These are phyloP conservation scores for Aspergillus panamensis DNA, from an alignment of 495 filamentous ascomycete species.

Conservation along the genomic window DNA sequence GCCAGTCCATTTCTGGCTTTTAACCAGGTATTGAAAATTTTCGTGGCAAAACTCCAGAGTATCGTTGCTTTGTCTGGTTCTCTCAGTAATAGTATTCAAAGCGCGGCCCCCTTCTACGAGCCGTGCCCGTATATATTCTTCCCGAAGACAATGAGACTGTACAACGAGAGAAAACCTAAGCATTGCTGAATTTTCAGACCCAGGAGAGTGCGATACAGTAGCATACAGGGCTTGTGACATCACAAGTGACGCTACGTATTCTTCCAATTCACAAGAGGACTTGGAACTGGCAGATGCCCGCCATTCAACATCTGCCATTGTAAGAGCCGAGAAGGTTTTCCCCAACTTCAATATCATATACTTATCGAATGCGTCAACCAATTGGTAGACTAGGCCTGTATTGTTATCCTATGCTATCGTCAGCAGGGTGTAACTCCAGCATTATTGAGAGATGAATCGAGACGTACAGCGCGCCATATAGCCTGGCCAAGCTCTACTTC, in stretches of 20 bases:
- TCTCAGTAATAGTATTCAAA: constrained; percentile 37
- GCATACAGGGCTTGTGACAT: constrained; percentile 53
- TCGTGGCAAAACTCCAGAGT: constrained; percentile 58
- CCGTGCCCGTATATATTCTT: constrained; percentile 37
- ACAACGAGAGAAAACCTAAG: constrained; percentile 12
- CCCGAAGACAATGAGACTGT: constrained; percentile 30
- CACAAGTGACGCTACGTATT: constrained; percentile 52
- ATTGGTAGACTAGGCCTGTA: constrained; percentile 50
- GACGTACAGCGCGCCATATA: constrained; percentile 59
- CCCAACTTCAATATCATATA: constrained; percentile 44
- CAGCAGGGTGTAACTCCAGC: constrained; percentile 2
- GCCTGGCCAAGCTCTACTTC: constrained; percentile 55
- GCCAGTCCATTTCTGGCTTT: constrained; percentile 41
- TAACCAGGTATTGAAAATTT: constrained; percentile 49
- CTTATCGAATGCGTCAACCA: constrained; percentile 44
- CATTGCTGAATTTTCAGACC: constrained; percentile 10
- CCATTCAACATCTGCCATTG: constrained; percentile 39
- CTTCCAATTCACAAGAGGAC: constrained; percentile 44
- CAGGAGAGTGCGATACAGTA: constrained; percentile 19
- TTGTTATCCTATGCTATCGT: constrained; percentile 53
- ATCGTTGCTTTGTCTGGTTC: constrained; percentile 50
- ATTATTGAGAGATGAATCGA: background rate
- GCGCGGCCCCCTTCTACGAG: constrained; percentile 35
- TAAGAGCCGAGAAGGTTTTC: constrained; percentile 46
- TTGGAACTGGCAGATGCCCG: constrained; percentile 32